Evolutionary conservation across 164 flowering plant genomes (phyloP).

Genomic region (Tinospora cordifolia): DNA sequence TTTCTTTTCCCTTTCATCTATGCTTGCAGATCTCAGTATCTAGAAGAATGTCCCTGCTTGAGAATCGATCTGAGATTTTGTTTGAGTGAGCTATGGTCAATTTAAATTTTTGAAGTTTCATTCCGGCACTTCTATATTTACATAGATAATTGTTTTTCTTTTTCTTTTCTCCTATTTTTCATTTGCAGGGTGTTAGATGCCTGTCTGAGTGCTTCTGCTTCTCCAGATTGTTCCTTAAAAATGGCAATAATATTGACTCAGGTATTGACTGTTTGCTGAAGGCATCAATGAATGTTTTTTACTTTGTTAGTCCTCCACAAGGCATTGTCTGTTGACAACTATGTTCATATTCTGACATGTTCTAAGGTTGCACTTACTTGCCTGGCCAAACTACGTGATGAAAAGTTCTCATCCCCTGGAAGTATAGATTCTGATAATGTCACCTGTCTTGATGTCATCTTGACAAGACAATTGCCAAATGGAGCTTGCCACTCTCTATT

Average conservation of each 20-base stretch:
- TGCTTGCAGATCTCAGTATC: slow-evolving; percentile 61
- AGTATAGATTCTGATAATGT: slow-evolving; percentile 58
- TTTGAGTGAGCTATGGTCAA: slow-evolving; percentile 50
- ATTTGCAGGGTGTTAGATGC: slow-evolving; percentile 72
- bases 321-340: slow-evolving; percentile 3
- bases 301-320: neutral
- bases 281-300: too few species aligned
- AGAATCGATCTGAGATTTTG: slow-evolving; percentile 61
- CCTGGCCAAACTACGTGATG: slow-evolving; percentile 96
- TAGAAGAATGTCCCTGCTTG: slow-evolving; percentile 60
- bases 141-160: too few species aligned
- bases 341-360: slow-evolving; percentile 2
- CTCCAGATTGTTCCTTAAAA: slow-evolving; percentile 89
- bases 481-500: slow-evolving; percentile 84
- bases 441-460: slow-evolving; percentile 75
- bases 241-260: slow-evolving; percentile 81
- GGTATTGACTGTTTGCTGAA: slow-evolving; percentile 30
- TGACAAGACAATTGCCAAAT: slow-evolving; percentile 66
- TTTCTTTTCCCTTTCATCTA: neutral
- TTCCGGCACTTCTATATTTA: neutral
- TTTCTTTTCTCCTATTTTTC: too few species aligned
- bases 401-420: slow-evolving; percentile 58
- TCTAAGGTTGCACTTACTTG: slow-evolving; percentile 85
- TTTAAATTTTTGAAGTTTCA: neutral
- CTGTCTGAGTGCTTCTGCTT: slow-evolving; percentile 73